Evolutionary conservation across 306 rosid genomes (phyloP), one percentile per base, ranked within the genome.

Genomic region (Glycine tomentella): DNA sequence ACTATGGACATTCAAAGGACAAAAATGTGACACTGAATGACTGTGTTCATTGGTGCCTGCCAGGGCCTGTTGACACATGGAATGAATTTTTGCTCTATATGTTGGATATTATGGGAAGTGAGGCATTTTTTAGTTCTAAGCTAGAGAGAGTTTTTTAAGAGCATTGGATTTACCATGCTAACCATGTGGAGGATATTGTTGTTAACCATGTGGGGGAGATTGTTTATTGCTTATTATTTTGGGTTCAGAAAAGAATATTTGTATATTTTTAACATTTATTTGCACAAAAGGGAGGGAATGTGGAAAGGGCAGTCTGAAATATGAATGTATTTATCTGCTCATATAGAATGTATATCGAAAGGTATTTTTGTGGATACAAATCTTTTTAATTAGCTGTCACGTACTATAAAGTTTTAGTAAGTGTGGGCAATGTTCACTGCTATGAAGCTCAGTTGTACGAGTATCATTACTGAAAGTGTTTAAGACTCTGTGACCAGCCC

Each of bases 11-110:
- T 92, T 0, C 85, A 67, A 25, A 25, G 62, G 86, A 73, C 4
- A 80, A 81, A 73, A 93, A 92, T 72, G 34, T 49, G 76, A 88
- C 86, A 3, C 0, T 81, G 0, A 95, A 95, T 5, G 99, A 96
- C 82, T 96, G 99, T 58, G 98, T 93, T 79, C 99, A 96, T 52
- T 96, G 99, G 99, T 96, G 99, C 56, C 56, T 90, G 87, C 99
- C 99, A 0, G 99, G 99, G 3, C 99, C 99, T 40, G 76, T 96
- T 85, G 99, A 96, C 69, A 88, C 97, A 2, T 96, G 99, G 99
- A 96, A 92, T 87, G 99, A 93, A 84, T 48, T 96, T 66, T 84
- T 96, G 75, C 71, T 90, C 62, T 62, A 88, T 86, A 80, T 83
- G 82, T 81, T 95, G 86, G 90, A 64, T 62, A 25, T 2, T 25